Evolutionary conservation across 371 early-diverging fungal genomes (phyloP), one percentile per base, ranked within the genome.

Genomic region (Mortierella sp.): DNA sequence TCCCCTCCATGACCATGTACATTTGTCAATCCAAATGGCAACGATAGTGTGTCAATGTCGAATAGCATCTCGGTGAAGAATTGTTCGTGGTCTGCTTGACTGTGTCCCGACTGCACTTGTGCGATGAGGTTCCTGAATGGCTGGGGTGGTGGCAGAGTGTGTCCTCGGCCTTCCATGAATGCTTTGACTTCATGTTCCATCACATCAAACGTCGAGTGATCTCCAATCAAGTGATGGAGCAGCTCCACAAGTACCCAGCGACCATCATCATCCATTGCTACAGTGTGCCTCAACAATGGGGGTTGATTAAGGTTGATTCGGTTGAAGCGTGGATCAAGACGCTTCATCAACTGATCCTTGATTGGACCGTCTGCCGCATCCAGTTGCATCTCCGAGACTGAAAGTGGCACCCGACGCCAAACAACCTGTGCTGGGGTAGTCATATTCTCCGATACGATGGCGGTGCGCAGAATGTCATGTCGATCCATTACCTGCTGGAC

Each of bases 91-190:
- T 24, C 25, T 24, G 37, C 52, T 27, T 50, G 31, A 25, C 21
- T 51, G 8, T 40, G 19, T 27, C 52, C 52, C 7, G 48, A 39
- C 14, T 48, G 51, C 2, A 34, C 40, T 17, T 63, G 63, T 12
- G 63, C 63, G 22, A 63, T 56, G 21, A 63, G 31, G 24, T 63
- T 63, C 21, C 63, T 56, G 63, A 43, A 63, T 13, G 47, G 63
- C 25, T 62, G 48, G 9, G 55, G 17, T 17, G 54, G 16, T 24
- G 63, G 63, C 21, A 62, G 40, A 3, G 49, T 39, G 25, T 46
- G 49, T 17, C 49, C 55, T 14, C 49, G 63, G n/a, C 49, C 55
- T 9, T 54, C 39, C 12, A 47, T 16, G 48, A 62, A 47, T 14
- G 63, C 63, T 13, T 54, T 10, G 22, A 62, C 52, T 47, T 62